Percentiles rank a stretch among this genome's conserved stretches.
These are phyloP conservation scores for Saturnispora halmiae DNA, from an alignment of 805 yeast species.

Conservation along the genomic window DNA sequence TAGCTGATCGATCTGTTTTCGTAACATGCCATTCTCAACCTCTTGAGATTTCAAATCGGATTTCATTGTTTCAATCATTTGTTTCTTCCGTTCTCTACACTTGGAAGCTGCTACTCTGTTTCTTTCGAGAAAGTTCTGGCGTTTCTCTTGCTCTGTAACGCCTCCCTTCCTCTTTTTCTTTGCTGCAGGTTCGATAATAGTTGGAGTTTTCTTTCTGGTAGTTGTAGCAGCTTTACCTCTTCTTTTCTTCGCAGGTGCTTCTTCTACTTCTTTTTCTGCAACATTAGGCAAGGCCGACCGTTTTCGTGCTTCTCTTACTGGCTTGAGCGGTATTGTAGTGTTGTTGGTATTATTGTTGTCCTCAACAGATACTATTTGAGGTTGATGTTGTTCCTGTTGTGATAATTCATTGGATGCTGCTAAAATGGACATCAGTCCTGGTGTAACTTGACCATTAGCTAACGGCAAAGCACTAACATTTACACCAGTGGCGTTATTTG, in stretches of 20 bases:
- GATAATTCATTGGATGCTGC: not conserved
- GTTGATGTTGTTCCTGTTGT: slow-evolving; percentile 1
- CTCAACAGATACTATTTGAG: too few species aligned
- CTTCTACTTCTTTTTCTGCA: not conserved
- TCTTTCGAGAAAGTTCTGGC: slow-evolving; percentile 77
- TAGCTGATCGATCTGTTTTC: slow-evolving; percentile 47
- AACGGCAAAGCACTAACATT: not conserved
- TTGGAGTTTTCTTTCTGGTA: not conserved
- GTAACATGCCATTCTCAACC: slow-evolving; percentile 58
- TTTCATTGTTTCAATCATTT: slow-evolving; percentile 75
- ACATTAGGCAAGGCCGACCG: not conserved
- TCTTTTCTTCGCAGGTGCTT: not conserved
- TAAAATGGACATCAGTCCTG: slow-evolving; percentile 11
- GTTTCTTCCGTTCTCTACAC: slow-evolving; percentile 91
- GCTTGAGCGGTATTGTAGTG: not conserved
- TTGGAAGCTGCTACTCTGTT: slow-evolving; percentile 95
- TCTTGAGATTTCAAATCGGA: slow-evolving; percentile 64
- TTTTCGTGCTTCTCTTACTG: not conserved
- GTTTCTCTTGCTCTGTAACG: slow-evolving; percentile 52
- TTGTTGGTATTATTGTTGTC: not conserved
- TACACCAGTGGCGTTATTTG: not conserved
- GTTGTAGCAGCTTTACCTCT: not conserved
- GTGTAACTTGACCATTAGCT: slow-evolving; percentile 8
- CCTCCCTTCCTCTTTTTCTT: slow-evolving; percentile 3
- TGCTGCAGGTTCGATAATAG: not conserved